Evolutionary conservation across 139 green algal genomes (phyloP), one percentile per base, ranked within the genome.

Genomic region (Chlamydomonas sp.): DNA sequence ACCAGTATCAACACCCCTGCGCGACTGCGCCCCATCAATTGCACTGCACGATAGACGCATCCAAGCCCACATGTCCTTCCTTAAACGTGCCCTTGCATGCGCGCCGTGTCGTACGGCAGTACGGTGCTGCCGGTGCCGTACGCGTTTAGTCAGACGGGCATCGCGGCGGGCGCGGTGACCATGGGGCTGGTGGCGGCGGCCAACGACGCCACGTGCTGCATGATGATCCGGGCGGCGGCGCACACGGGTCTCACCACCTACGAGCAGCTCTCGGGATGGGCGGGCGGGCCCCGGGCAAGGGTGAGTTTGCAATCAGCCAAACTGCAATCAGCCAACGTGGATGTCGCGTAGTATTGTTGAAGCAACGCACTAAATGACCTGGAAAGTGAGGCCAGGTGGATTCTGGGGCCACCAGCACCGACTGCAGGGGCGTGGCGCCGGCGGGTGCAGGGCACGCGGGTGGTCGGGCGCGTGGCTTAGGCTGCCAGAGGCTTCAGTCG

Each of bases 111-210:
- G 12, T 14, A 18, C 12, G 9, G n/a, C 92, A 95, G 93, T 79
- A 95, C 93, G 14, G 92, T 97, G 31, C 89, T 98, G 64, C 95
- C 95, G 0, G 75, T 97, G 5, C 95, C 95, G 1, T 98, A 93
- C 88, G 95, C 95, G 16, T 93, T 98, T 64, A 95, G 89, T 18
- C 92, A 94, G 75, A 93, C 90, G 14, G 96, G 96, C 15, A 71
- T 98, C 0, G 49, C 94, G 0, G 78, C 90, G 2, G 95, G 95
- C 12, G 66, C 94, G 2, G 2, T 92, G 0, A 95, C 92, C 6
- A 94, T 95, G 91, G 57, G 89, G 0, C 72, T 94, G 4, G 95
- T 97, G 60, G 93, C 93, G 1, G 16, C 79, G 59, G 92, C 90
- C 62, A 98, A 98, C 75, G 88, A 92, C 15, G 69, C 90, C 10